These are phyloP conservation scores for Mallotus nudiflorus DNA, from an alignment of 345 rosid genomes.

Conservation along the genomic window DNA sequence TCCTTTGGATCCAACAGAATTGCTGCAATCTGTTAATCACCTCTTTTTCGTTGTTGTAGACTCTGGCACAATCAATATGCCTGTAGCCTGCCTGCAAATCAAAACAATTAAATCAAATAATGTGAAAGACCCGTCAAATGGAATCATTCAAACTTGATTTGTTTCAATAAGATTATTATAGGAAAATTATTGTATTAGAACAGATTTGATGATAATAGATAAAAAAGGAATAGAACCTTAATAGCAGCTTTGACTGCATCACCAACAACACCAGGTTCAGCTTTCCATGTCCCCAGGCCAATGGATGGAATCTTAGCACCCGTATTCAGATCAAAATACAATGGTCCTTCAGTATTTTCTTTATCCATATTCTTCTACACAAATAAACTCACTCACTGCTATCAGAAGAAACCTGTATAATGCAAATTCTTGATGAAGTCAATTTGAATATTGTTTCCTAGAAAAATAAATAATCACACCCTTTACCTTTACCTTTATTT, in stretches of 20 bases:
- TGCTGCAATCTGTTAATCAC: conserved; percentile 2
- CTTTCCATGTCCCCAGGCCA: conserved; percentile 64
- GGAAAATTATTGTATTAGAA: too few species aligned
- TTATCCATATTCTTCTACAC: conserved; percentile 20
- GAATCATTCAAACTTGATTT: too few species aligned
- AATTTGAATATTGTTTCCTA: too few species aligned
- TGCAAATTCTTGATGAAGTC: too few species aligned
- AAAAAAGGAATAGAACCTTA: conserved; percentile 30
- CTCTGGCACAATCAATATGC: conserved; percentile 49
- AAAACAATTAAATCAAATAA: neutral
- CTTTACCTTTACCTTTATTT: too few species aligned
- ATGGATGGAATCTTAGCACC: conserved; percentile 50
- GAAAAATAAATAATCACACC: too few species aligned
- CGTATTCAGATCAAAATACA: conserved; percentile 47
- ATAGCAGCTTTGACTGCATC: conserved; percentile 43
- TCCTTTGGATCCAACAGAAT: too few species aligned
- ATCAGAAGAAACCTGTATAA: too few species aligned
- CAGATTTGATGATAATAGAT: too few species aligned
- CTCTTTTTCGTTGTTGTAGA: conserved; percentile 56
- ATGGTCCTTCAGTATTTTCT: conserved; percentile 24
- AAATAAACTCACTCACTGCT: too few species aligned
- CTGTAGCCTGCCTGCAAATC: conserved; percentile 51
- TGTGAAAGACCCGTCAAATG: too few species aligned
- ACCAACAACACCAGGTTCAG: conserved; percentile 45
- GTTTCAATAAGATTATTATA: too few species aligned